Percentiles rank a stretch among this genome's conserved stretches.
These are phyloP conservation scores for Malus hybrid DNA, from an alignment of 331 rosid genomes.

Conservation along the genomic window DNA sequence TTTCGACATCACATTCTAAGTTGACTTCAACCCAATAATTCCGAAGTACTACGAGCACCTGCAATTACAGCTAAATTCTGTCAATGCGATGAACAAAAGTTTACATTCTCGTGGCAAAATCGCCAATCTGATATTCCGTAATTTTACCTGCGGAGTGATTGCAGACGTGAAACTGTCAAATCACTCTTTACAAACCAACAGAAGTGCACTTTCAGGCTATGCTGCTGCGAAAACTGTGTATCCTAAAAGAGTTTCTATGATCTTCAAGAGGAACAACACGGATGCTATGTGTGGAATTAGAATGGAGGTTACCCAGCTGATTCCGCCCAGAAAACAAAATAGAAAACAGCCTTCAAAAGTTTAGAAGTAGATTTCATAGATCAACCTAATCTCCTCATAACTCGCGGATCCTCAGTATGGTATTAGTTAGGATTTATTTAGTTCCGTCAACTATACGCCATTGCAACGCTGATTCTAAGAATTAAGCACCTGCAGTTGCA, in stretches of 20 bases:
- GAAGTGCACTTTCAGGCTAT: not conserved
- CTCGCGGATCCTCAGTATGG: not conserved
- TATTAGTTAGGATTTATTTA: not conserved
- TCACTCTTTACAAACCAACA: not conserved
- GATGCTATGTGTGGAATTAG: not conserved
- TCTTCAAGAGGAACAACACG: too few relatives aligned
- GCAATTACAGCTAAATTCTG: not conserved
- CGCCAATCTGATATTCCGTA: not conserved
- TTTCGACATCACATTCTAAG: not conserved
- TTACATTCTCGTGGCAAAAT: not conserved
- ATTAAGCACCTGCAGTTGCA: not conserved
- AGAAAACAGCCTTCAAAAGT: not conserved
- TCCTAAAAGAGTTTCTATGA: not conserved
- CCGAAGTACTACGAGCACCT: not conserved
- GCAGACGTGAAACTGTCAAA: not conserved
- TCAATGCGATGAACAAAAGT: not conserved
- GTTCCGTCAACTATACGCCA: not conserved
- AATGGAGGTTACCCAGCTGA: not conserved
- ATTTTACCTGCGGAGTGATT: not conserved
- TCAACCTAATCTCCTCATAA: not conserved
- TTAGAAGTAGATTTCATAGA: not conserved
- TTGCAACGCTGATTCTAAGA: not conserved
- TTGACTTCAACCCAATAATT: not conserved
- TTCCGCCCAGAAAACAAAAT: not conserved
- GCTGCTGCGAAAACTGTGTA: not conserved